Evolutionary conservation across 305 asterid species (phyloP), one percentile per base, ranked within the genome.

Genomic region (Fraxinus angustifolia): DNA sequence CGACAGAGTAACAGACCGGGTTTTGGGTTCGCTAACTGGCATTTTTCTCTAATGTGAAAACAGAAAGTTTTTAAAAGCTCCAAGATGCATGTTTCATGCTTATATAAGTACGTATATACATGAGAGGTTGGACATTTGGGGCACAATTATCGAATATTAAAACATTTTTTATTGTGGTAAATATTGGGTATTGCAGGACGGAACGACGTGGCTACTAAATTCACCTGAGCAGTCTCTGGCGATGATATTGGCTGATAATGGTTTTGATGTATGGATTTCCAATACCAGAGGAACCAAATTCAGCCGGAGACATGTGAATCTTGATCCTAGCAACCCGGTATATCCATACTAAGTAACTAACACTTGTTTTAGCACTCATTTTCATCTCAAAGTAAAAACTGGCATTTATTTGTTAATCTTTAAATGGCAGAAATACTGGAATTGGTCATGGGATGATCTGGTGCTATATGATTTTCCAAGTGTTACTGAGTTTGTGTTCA

Each of bases 381-480:
- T 16, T 50, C 60, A 4, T 4, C 60, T 50, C 7, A 4, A 50
- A 3, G 21, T 50, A 0, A 28, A 33, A 16, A 56, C 26, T 17
- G 62, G 26, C 26, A 6, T 56, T 38, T 58, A 3, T 78, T n/a
- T 34, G 10, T 60, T 14, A 5, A 17, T 75, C 6, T 1, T 56
- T 53, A 14, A 76, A 34, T 31, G 33, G 34, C 83, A 92, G 97
- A 82, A 80, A 12, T 91, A 84, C 73, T 95, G 98, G 98, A 62
- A 95, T 26, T 95, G 98, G 98, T 89, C 96, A 62, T 93, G 98
- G 98, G 98, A 95, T 80, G 98, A 95, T 10, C 79, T 95, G 45
- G 96, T 87, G 31, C 75, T 12, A 33, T 89, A 92, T 34, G 98
- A 95, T 81, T 80, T 95, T 11, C 92, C 95, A 2, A 84, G 94